Conservation (phyloP, 2,329 filamentous ascomycete genomes). For the Trichoderma endophyticum region DNA sequence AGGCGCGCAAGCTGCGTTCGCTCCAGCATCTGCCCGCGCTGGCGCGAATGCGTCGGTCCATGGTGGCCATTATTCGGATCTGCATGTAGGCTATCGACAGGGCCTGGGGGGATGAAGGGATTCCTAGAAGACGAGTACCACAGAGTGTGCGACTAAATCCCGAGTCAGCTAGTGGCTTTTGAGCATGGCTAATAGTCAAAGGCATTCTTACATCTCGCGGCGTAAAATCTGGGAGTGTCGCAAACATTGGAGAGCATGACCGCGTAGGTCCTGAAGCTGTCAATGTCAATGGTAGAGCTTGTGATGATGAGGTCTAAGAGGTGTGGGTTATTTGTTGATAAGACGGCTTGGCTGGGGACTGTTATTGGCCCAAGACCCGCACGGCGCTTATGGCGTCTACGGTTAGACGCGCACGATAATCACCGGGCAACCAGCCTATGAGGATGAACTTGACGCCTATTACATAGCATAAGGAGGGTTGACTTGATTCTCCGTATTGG, state of each 20-base stretch:
- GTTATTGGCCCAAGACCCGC: background rate
- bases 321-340: background rate
- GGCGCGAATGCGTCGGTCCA: conserved; percentile 35
- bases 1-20: conserved; percentile 66
- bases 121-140: conserved; percentile 68
- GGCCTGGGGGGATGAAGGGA: conserved; percentile 38
- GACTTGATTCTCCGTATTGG: background rate
- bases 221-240: conserved; percentile 62
- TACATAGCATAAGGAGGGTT: background rate
- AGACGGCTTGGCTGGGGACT: background rate
- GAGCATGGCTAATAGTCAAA: no score
- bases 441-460: background rate
- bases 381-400: conserved; percentile 1
- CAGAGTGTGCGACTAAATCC: conserved; percentile 62
- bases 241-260: conserved; percentile 48
- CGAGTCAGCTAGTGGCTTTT: background rate
- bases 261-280: background rate
- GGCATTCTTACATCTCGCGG: conserved; percentile 61
- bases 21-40: conserved; percentile 47
- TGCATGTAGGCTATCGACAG: conserved; percentile 33
- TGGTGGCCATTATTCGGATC: conserved; percentile 30
- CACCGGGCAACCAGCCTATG: background rate
- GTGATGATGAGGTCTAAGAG: background rate
- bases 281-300: background rate
- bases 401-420: background rate